Conservation (phyloP, 257 asterid genomes). For the Ballota nigra region DNA sequence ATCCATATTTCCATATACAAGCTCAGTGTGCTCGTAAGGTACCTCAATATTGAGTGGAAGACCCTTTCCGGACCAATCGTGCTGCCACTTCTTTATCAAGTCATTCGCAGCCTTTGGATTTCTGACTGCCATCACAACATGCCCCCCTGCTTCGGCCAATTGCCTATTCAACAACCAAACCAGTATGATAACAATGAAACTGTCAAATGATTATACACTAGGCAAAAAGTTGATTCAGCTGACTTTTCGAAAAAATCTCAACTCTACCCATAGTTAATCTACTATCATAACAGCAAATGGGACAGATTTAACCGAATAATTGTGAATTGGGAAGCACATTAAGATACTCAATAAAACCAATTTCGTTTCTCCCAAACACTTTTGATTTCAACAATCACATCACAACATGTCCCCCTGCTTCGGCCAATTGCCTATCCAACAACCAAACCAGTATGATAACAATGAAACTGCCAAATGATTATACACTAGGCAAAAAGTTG, state of each 20-base stretch:
- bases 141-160: slow-evolving; percentile 94
- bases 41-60: slow-evolving; percentile 95
- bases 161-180: slow-evolving; percentile 45
- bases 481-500: too few relatives aligned
- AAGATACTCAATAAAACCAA: too few relatives aligned
- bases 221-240: background rate
- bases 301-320: too few relatives aligned
- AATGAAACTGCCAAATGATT: too few relatives aligned
- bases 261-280: background rate
- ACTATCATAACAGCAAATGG: too few relatives aligned
- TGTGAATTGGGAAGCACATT: too few relatives aligned
- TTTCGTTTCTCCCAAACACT: too few relatives aligned
- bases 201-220: background rate
- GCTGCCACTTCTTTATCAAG: slow-evolving; percentile 77
- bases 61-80: slow-evolving; percentile 78
- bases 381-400: too few relatives aligned
- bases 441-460: slow-evolving; percentile 17
- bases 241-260: too few relatives aligned
- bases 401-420: slow-evolving; percentile 90
- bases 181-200: background rate
- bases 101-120: slow-evolving; percentile 71
- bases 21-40: slow-evolving; percentile 1
- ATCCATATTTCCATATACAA: background rate
- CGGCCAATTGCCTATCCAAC: slow-evolving; percentile 73
- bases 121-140: slow-evolving; percentile 95